These are phyloP conservation scores for Bothriochloa decipiens DNA, from an alignment of 176 grass and related monocot genomes.

Conservation along the genomic window DNA sequence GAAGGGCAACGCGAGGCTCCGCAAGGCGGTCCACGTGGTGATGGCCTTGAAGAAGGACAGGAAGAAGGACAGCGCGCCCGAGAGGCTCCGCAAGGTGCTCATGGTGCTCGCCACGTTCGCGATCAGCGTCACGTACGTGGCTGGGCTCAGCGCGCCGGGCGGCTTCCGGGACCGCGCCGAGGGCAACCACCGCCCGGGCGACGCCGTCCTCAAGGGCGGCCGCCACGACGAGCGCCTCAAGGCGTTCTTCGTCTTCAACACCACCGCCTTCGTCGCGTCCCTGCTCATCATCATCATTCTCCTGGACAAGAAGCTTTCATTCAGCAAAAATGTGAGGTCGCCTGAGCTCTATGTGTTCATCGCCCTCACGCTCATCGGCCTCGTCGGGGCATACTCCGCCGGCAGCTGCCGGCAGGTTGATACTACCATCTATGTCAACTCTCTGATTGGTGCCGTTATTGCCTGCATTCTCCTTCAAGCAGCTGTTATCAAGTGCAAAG, in stretches of 20 bases:
- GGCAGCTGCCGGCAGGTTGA: neutral
- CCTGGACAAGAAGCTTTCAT: neutral
- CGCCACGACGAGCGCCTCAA: neutral
- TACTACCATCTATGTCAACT: neutral
- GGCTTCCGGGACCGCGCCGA: slow-evolving; percentile 23
- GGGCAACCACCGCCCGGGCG: neutral
- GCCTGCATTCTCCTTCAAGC: neutral
- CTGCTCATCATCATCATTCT: slow-evolving; percentile 36
- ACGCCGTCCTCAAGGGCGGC: neutral
- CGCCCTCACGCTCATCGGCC: neutral
- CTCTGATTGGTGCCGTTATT: slow-evolving; percentile 13
- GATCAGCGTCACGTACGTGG: slow-evolving; percentile 37
- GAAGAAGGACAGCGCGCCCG: too few species aligned
- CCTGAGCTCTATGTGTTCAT: neutral
- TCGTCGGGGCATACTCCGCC: slow-evolving; percentile 10
- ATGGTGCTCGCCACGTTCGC: slow-evolving; percentile 47
- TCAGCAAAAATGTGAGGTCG: neutral
- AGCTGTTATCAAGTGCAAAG: neutral
- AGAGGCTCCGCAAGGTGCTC: slow-evolving; percentile 27
- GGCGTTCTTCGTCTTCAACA: slow-evolving; percentile 40
- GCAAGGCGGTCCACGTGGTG: slow-evolving; percentile 31
- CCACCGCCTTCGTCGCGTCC: slow-evolving; percentile 28
- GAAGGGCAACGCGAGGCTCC: neutral
- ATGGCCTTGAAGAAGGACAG: too few species aligned
- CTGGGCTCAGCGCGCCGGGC: slow-evolving; percentile 40